A percentile compares a stretch with the other conserved stretches of the same genome.
phyloP scores from a whole-genome alignment of 345 rosid species.

The Arabidopsis arenosa region DNA sequence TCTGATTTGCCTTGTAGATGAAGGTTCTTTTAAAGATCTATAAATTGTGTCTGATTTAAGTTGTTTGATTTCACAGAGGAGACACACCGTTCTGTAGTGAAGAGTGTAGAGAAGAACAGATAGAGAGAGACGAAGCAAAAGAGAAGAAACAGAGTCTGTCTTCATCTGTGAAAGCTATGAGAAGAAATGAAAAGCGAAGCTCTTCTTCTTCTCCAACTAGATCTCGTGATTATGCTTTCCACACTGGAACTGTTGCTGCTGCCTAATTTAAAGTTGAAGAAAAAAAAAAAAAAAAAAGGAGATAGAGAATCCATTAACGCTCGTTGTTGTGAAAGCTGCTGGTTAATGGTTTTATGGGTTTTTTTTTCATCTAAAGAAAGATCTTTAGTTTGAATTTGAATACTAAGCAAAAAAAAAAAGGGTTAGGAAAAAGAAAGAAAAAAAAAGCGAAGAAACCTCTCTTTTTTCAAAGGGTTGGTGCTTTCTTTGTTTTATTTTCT shows the following conservation, averaged over 20 bases:
- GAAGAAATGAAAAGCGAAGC: constrained; percentile 49
- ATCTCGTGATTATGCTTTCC: constrained; percentile 46
- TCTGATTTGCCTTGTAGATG: not conserved
- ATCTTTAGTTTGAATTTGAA: constrained; percentile 21
- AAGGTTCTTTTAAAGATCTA: not conserved
- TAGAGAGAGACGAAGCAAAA: constrained; percentile 68
- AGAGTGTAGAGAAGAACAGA: constrained; percentile 83
- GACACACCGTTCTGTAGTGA: constrained; percentile 88
- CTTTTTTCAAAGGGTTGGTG: constrained; percentile 41
- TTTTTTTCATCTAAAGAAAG: not conserved
- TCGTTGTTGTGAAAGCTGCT: constrained; percentile 19
- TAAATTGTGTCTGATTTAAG: constrained; percentile 8
- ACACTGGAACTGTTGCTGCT: constrained; percentile 47
- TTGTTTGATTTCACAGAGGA: constrained; percentile 58
- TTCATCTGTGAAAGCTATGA: constrained; percentile 69
- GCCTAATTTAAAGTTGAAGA: constrained; percentile 20
- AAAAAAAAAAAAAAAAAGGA: not conserved
- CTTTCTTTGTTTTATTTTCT: constrained; percentile 10
- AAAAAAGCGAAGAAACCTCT: constrained; percentile 16
- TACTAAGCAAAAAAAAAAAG: not conserved
- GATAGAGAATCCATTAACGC: constrained; percentile 24
- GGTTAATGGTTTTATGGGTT: constrained; percentile 16
- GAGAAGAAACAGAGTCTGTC: constrained; percentile 66
- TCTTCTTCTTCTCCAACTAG: constrained; percentile 46
- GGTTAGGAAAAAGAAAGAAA: not conserved